phyloP scores from a whole-genome alignment of 2,329 filamentous ascomycete species.

The Erysiphe pulchra region DNA sequence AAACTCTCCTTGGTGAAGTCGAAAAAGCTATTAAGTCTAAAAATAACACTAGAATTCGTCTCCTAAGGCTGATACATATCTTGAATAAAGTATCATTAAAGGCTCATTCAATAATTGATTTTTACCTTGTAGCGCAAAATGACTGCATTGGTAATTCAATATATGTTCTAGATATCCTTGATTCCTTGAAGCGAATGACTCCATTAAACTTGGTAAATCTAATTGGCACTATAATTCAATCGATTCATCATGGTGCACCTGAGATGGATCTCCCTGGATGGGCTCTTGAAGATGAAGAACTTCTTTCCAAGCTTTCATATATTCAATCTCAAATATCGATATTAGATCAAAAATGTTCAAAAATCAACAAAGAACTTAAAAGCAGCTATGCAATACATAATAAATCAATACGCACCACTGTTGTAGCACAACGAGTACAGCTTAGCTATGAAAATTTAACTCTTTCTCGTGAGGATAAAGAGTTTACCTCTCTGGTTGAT shows the following conservation, averaged over 20 bases:
- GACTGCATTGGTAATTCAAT: constrained; percentile 26
- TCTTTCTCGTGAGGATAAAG: constrained; percentile 43
- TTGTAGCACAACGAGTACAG: constrained; percentile 60
- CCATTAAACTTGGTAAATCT: constrained; percentile 22
- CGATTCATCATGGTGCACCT: constrained; percentile 5
- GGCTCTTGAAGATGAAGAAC: constrained; percentile 9
- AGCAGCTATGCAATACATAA: constrained; percentile 52
- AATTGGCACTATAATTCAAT: constrained; percentile 18
- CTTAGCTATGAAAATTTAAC: constrained; percentile 48
- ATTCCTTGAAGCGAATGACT: constrained; percentile 31
- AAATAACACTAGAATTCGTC: constrained; percentile 16
- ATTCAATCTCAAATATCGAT: constrained; percentile 21
- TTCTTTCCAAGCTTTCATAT: constrained; percentile 5
- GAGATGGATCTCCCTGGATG: constrained; percentile 9
- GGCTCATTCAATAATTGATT: constrained; percentile 14
- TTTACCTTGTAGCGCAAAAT: constrained; percentile 35
- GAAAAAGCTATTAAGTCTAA: constrained; percentile 13
- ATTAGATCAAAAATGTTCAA: constrained; percentile 21
- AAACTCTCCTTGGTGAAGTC: constrained; percentile 23
- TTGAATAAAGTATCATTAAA: constrained; percentile 12
- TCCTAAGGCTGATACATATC: constrained; percentile 25
- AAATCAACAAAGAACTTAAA: constrained; percentile 27
- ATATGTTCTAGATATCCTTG: constrained; percentile 19
- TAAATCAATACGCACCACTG: constrained; percentile 47
- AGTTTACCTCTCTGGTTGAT: constrained; percentile 41